Percentiles rank a stretch among this genome's conserved stretches.
Evolutionary conservation across 2,329 filamentous ascomycete genomes (phyloP).

Genomic region (Botrytis medusae): DNA sequence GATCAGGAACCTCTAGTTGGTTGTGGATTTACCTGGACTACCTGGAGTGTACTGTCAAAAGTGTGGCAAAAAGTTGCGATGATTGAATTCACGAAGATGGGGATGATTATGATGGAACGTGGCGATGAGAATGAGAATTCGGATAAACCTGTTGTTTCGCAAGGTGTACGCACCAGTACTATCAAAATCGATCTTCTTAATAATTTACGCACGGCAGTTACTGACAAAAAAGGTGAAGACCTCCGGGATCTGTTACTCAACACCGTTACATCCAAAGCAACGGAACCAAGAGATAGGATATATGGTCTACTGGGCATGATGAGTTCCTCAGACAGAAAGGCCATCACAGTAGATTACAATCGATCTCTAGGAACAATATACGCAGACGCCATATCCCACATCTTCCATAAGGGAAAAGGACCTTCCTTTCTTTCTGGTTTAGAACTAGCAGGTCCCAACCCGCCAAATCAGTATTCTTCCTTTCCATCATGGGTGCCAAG

Average conservation of each 20-base stretch:
- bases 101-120: background rate
- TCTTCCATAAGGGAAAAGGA: background rate
- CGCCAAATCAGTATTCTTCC: background rate
- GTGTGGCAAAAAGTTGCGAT: background rate
- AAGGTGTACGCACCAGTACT: background rate
- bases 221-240: background rate
- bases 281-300: background rate
- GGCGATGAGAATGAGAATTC: background rate
- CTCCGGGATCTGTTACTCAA: background rate
- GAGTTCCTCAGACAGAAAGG: background rate
- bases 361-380: background rate
- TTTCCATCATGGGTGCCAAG: background rate
- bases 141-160: no score
- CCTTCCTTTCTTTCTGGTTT: background rate
- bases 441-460: background rate
- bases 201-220: background rate
- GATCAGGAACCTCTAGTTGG: constrained; percentile 3
- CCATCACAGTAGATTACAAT: background rate
- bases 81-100: background rate
- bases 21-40: constrained; percentile 9
- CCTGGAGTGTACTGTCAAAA: background rate
- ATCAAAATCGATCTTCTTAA: constrained; percentile 2
- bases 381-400: constrained; percentile 3
- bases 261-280: constrained; percentile 2
- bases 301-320: constrained; percentile 5